Conservation (phyloP, 2,329 filamentous ascomycete genomes). For the Verticillium alfalfae region DNA sequence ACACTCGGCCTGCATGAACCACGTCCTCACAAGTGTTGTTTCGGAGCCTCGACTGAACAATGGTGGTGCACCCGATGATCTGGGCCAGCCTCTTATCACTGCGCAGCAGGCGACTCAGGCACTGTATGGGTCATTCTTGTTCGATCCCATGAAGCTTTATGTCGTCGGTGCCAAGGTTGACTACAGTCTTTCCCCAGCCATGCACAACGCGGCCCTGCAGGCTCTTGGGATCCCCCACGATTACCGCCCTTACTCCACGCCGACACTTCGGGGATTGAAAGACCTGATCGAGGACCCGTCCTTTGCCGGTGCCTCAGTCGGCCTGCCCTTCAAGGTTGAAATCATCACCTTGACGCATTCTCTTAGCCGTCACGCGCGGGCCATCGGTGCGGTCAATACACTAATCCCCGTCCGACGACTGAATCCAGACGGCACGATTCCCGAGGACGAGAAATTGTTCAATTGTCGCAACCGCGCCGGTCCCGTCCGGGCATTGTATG, state of each 20-base stretch:
- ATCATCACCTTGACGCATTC: slow-evolving; percentile 64
- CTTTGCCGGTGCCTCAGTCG: slow-evolving; percentile 69
- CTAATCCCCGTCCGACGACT: slow-evolving; percentile 63
- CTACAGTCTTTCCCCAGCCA: slow-evolving; percentile 70
- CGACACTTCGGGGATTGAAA: slow-evolving; percentile 56
- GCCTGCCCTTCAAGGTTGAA: slow-evolving; percentile 70
- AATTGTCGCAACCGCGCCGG: slow-evolving; percentile 58
- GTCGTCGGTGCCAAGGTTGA: slow-evolving; percentile 68
- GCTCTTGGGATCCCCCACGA: slow-evolving; percentile 64
- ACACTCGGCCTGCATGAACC: slow-evolving; percentile 62
- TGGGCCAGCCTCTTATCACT: slow-evolving; percentile 37
- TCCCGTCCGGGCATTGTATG: slow-evolving; percentile 63
- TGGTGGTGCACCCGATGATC: slow-evolving; percentile 11
- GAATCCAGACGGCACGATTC: slow-evolving; percentile 50
- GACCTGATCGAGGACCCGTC: slow-evolving; percentile 58
- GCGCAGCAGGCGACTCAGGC: slow-evolving; percentile 58
- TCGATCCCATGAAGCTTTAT: slow-evolving; percentile 66
- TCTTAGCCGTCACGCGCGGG: slow-evolving; percentile 65
- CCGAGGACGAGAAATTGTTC: slow-evolving; percentile 46
- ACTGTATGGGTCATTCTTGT: slow-evolving; percentile 60
- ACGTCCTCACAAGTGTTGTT: slow-evolving; percentile 55
- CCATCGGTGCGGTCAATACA: slow-evolving; percentile 73
- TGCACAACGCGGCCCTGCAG: slow-evolving; percentile 68
- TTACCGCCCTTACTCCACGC: slow-evolving; percentile 60
- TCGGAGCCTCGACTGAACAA: slow-evolving; percentile 29